These are phyloP conservation scores for Beverwykella pulmonaria DNA, from an alignment of 495 filamentous ascomycete genomes.

Conservation along the genomic window DNA sequence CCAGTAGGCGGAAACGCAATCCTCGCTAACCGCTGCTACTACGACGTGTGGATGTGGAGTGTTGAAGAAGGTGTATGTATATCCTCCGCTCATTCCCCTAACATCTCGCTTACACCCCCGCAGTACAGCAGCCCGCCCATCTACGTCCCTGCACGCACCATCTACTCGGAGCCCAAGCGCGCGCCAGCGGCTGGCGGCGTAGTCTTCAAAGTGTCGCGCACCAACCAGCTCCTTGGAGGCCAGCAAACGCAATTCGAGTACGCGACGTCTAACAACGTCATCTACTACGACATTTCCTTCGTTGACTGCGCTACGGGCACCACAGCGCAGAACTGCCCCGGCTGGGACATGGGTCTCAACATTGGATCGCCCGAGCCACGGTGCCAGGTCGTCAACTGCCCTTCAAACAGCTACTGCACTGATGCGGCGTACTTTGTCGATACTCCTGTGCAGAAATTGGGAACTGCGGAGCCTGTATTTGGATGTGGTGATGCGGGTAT, in stretches of 20 bases:
- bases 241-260: conserved; percentile 24
- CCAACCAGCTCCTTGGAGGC: not conserved
- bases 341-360: not conserved
- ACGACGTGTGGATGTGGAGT: conserved; percentile 13
- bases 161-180: not conserved
- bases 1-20: not conserved
- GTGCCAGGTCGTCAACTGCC: not conserved
- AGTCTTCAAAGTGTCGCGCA: conserved; percentile 9
- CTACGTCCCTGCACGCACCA: not conserved
- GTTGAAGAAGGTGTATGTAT: conserved; percentile 2
- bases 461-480: not conserved
- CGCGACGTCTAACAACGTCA: not conserved
- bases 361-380: conserved; percentile 1
- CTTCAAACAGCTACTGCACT: not conserved
- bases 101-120: not conserved
- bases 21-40: conserved; percentile 17
- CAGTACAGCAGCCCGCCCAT: not conserved
- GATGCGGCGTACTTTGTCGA: not conserved
- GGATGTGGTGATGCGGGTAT: not conserved
- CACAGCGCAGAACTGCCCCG: conserved; percentile 10
- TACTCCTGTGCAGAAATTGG: not conserved
- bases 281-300: conserved; percentile 30
- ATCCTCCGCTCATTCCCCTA: not conserved
- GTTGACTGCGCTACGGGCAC: conserved; percentile 17
- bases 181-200: not conserved